Base-by-base conservation (phyloP, 2,329 filamentous ascomycete genomes). In the Hypoxylon sp. region DNA sequence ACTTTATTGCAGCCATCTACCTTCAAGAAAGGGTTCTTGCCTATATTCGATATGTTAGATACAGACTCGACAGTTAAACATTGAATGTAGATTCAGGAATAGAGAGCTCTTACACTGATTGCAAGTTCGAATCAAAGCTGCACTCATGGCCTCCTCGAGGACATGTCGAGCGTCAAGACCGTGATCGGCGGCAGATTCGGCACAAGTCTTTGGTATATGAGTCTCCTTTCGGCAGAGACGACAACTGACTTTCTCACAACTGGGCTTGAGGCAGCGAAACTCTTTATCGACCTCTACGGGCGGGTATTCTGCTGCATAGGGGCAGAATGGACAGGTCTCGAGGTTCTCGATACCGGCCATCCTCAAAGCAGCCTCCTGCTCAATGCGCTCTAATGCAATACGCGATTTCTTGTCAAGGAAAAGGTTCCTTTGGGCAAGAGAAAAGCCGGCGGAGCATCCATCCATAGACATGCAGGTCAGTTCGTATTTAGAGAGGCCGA, bases 71-170 rank as follows among this genome's bases (percentile, higher is more conserved):
- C 12, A 22, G 22, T 16, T 18, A 20, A 40, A 11, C 11, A 9
- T n/a, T 11, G 8, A 2, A 32, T 42, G 45, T 33, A 30, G 12
- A 1, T 50, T 14, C 18, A 24, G 20, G 4, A 28, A 36, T 8
- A 16, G 14, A 40, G 33, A 9, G 36, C 6, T 2, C 77, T 73
- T 73, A 80, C 86, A 89, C 69, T 84, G 84, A 71, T 92, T 93
- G 81, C 93, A 97, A 26, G 82, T 87, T 18, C 93, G 86, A 56
- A 96, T 91, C 70, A 96, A 73, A 1, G 93, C 93, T 14, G 85
- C 84, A 2, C 91, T 93, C 91, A 94, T 95, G 18, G 92, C 93
- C 75, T 97, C 93, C 76, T 97, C 93, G 28, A 96, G 87, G 2
- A 82, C 77, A 67, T 90, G 91, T 14, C 91, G 87, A 16, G 86